These are phyloP conservation scores for Abrus precatorius DNA, from an alignment of 306 rosid species.

Conservation along the genomic window DNA sequence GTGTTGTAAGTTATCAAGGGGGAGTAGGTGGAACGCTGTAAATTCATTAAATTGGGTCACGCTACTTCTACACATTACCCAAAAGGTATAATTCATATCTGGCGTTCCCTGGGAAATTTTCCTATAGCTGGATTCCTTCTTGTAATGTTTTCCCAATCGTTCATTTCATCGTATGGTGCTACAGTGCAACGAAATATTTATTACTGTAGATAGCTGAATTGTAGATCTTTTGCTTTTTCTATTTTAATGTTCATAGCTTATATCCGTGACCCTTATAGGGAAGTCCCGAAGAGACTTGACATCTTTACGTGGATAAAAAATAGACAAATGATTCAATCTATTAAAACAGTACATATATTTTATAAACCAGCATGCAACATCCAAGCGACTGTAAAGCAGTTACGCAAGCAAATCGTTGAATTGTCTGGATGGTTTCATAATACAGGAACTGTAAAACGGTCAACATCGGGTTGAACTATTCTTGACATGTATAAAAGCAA, in stretches of 20 bases:
- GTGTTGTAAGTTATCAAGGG: constrained; percentile 30
- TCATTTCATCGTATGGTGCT: constrained; percentile 35
- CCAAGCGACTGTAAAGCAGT: no score
- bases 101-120: constrained; percentile 29
- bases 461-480: no score
- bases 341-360: background rate
- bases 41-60: constrained; percentile 49
- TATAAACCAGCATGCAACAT: no score
- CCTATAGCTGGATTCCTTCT: constrained; percentile 38
- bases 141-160: constrained; percentile 39
- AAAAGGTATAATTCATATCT: constrained; percentile 39
- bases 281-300: background rate
- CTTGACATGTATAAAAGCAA: no score
- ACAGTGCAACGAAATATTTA: constrained; percentile 18
- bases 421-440: no score
- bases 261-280: background rate
- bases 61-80: constrained; percentile 36
- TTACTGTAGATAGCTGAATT: constrained; percentile 47
- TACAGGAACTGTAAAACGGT: no score
- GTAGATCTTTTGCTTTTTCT: no score
- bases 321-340: background rate
- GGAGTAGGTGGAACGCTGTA: constrained; percentile 50
- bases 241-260: background rate
- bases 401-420: no score
- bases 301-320: background rate